Base-by-base conservation (phyloP, 2,329 filamentous ascomycete species). In the Dryadomyces quercus-mongolicae region DNA sequence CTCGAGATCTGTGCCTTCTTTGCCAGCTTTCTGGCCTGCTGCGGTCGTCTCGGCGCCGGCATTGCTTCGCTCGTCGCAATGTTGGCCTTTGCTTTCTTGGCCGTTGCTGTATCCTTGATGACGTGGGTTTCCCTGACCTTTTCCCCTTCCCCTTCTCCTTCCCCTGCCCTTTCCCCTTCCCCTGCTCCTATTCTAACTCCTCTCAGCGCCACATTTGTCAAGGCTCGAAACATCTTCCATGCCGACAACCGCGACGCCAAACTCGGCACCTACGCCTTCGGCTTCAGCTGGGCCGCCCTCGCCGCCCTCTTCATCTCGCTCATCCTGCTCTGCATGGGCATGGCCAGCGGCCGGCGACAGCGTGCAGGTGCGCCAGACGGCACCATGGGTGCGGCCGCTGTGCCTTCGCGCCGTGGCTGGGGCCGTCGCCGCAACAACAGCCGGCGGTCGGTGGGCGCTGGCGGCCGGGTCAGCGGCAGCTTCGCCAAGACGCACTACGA, bases 251-350 rank as follows among this genome's bases (percentile, higher is more conserved):
- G 80, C 54, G 64, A 66, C 18, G 85, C 88, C 34, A 67, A 65
- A 12, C 66, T 93, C 42, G 88, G 88, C 53, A 64, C 63, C 36
- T 86, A 84, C 63, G 84, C 82, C 20, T 88, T 88, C 63, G 88
- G 79, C 47, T 92, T 90, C 71, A 82, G 81, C 58, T 93, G 88
- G 88, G 82, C 76, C 16, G 78, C 85, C 1, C 81, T 82, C 68
- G 79, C 78, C 10, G 77, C 77, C 53, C 78, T 88, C 62, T 70
- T 88, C 60, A 66, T 91, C 59, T 77, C 85, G 16, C 79, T 77
- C 4, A 60, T 88, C 34, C 70, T 89, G 55, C 88, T 90, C 71
- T 85, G 78, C 67, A 54, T 82, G 36, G 81, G 81, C 52, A 77
- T 80, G 31, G 71, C 79, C 43, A 12, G 36, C 4, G 15, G 15